phyloP scores from a whole-genome alignment of 2,329 filamentous ascomycete species.

The Alternaria hordeiaustralica region DNA sequence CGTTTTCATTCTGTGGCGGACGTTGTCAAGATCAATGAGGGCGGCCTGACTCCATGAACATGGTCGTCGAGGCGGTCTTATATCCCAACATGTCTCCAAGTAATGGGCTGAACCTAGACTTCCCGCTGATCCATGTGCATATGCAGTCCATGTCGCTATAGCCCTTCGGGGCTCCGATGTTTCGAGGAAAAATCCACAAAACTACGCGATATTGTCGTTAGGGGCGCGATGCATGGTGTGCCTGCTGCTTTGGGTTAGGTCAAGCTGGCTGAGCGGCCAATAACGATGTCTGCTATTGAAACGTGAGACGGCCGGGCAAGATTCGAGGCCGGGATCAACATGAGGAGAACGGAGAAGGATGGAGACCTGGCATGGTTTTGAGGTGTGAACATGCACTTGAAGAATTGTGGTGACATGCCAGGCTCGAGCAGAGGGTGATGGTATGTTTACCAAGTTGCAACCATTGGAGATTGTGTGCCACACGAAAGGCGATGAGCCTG shows the following conservation, averaged over 20 bases:
- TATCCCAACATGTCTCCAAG: not conserved
- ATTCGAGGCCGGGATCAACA: not conserved
- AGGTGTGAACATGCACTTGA: not conserved
- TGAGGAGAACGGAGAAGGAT: not conserved
- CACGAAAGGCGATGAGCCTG: not conserved
- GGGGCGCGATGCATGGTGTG: conserved; percentile 2
- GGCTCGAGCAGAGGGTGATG: not conserved
- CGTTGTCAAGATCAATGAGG: not conserved
- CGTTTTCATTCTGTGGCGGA: not conserved
- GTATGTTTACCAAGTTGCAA: not conserved
- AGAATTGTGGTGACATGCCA: not conserved
- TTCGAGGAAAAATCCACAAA: not conserved
- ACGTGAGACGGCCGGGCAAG: conserved; percentile 27
- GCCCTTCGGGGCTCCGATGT: not conserved
- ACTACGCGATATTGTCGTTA: not conserved
- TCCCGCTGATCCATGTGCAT: not conserved
- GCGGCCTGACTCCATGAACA: not conserved
- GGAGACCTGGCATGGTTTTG: not conserved
- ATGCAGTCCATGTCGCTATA: not conserved
- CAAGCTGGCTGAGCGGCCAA: conserved; percentile 13
- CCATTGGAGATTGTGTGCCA: not conserved
- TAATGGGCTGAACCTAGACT: not conserved
- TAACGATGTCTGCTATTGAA: conserved; percentile 7
- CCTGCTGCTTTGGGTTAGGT: conserved; percentile 20
- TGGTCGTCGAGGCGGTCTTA: not conserved